Base-by-base conservation (phyloP, 1,284 basidiomycete species). In the Pyrrhoderma noxium region DNA sequence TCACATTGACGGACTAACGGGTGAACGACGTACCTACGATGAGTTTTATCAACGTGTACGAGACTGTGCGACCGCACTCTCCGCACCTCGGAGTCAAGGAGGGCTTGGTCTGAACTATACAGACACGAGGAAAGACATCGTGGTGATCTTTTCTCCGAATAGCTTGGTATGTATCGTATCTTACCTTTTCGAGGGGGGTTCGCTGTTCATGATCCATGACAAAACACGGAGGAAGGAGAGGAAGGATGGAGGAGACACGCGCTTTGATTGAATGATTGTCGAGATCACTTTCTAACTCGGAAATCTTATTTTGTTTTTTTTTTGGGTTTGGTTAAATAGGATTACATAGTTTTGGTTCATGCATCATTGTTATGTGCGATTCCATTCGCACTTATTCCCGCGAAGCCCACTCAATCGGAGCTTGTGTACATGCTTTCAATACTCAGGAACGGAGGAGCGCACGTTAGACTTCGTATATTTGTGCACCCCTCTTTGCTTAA, bases 91-190 rank as follows among this genome's bases (percentile, higher is more conserved):
- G 11, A 56, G 63, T 0, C 62, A 73, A 31, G 82, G 81, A 1
- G 82, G 85, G 0, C 64, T 86, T 3, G 81, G 74, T 0, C 59
- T 86, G n/a, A 60, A 64, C 11, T 61, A 61, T 0, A 67, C 67
- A 18, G 65, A 70, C 2, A 69, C 68, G 1, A 36, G 19, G 13
- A 47, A 43, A 39, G 81, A 83, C 54, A 75, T 85, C 23, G 67
- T 86, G 23, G 86, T 81, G 2, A 74, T 89, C 11, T 73, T 86
- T 59, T 78, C 78, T 63, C 74, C 80, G 47, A 89, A 88, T 60
- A 79, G 74, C 39, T 63, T 81, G 62, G 86, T 87, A 64, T 13
- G 35, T 9, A n/a, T 45, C 5, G 8, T 35, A 31, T 27, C 43
- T 43, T 45, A 16, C 41, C 36, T 42, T 21, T n/a, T n/a, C n/a